Base-by-base conservation (phyloP, 177 flowering plant species). In the Vitis hybrid region DNA sequence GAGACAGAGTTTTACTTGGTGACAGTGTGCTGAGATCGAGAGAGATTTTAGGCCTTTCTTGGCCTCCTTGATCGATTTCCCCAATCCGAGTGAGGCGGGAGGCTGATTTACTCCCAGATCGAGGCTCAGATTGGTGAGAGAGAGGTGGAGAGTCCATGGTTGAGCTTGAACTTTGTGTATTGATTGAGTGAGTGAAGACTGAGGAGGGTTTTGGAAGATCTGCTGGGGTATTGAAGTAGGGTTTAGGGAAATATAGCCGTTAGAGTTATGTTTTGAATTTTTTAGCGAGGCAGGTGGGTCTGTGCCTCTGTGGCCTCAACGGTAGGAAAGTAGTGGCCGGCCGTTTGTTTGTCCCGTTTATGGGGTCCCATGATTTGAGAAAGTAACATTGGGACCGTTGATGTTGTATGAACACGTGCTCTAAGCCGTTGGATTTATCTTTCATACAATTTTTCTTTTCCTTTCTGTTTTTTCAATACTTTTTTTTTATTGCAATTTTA, bases 61-160 rank as follows among this genome's bases (percentile, higher is more conserved):
- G 64, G 56, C 18, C 62, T n/a, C 79, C 74, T 14, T 67, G 48
- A 13, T 10, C 50, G n/a, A 73, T 66, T 32, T 79, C 74, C 1
- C 66, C 74, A 62, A 70, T 64, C 67, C 78, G 81, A 26, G 87
- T 70, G 15, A 82, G 76, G 56, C 88, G 88, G 14, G 91, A 84
- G 15, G 85, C 78, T 2, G 90, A 87, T 81, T 84, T 86, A 65
- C 50, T 68, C 52, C 65, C 66, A 21, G 51, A 72, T 4, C 75
- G 75, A 26, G 85, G 62, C 34, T 76, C 82, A 2, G 64, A 11
- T 65, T 75, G 2, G 64, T 51, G 3, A 60, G 61, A 58, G 75
- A 64, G 30, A 26, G 30, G 10, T 50, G 18, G 61, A 71, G 89
- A 72, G 61, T 83, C 91, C 94, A 89, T 89, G 15, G 71, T 15